These are phyloP conservation scores for Ascochyta viciae-villosae DNA, from an alignment of 2,329 filamentous ascomycete genomes.

Conservation along the genomic window DNA sequence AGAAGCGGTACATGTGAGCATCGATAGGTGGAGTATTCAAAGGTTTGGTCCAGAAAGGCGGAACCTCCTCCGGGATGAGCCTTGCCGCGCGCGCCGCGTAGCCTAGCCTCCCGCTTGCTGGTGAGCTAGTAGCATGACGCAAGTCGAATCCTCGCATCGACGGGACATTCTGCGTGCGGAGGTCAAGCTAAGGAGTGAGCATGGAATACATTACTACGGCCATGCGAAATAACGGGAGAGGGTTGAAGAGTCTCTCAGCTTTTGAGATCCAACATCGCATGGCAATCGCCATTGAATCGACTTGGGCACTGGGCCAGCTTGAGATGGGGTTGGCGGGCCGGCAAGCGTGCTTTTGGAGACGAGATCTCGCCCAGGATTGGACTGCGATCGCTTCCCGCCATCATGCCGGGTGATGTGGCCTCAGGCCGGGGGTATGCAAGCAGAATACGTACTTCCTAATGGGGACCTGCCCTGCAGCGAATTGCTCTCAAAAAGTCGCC, in stretches of 20 bases:
- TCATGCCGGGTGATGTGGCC: neutral
- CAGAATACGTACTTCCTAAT: neutral
- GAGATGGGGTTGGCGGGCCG: neutral
- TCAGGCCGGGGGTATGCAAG: neutral
- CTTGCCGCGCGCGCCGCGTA: slow-evolving; percentile 4
- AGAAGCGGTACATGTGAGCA: neutral
- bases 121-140: neutral
- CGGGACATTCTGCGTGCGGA: neutral
- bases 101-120: neutral
- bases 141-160: neutral
- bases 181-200: neutral
- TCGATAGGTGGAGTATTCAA: neutral
- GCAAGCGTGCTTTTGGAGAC: neutral
- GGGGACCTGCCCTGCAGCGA: slow-evolving; percentile 13
- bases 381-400: slow-evolving; percentile 9
- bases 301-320: neutral
- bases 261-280: no score
- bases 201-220: neutral
- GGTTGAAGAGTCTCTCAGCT: neutral
- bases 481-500: slow-evolving; percentile 5
- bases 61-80: slow-evolving; percentile 5
- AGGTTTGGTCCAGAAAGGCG: slow-evolving; percentile 2
- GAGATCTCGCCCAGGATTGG: slow-evolving; percentile 6
- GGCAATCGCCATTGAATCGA: neutral
- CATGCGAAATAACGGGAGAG: neutral